Percentiles rank a stretch among this genome's conserved stretches.
Evolutionary conservation across 495 filamentous ascomycete genomes (phyloP).

Genomic region (Aspergillus homomorphus): DNA sequence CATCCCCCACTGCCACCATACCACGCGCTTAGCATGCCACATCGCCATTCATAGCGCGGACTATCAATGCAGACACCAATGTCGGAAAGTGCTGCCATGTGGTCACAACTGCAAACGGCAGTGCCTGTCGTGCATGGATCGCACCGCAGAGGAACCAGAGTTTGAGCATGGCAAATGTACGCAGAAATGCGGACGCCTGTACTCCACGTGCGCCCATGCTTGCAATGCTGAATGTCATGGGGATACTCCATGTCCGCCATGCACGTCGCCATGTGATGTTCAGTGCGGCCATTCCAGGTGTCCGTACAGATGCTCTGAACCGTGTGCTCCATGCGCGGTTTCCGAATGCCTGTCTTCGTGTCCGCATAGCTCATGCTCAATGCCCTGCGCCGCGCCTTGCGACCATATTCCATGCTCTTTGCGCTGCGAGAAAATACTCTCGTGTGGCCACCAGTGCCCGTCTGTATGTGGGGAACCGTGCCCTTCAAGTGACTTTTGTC

Average conservation of each 20-base stretch:
- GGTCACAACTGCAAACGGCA: constrained; percentile 56
- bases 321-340: constrained; percentile 64
- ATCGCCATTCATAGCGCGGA: constrained; percentile 31
- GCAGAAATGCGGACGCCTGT: constrained; percentile 51
- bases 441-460: constrained; percentile 68
- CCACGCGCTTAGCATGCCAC: constrained; percentile 47
- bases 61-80: constrained; percentile 48
- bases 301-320: constrained; percentile 54
- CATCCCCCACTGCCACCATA: constrained; percentile 56
- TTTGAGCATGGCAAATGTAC: constrained; percentile 50
- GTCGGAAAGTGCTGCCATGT: constrained; percentile 49
- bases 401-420: constrained; percentile 64
- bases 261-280: constrained; percentile 55
- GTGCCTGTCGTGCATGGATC: constrained; percentile 50
- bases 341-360: constrained; percentile 55
- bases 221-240: constrained; percentile 57
- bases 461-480: constrained; percentile 66
- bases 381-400: constrained; percentile 63
- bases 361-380: constrained; percentile 53
- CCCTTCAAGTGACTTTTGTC: constrained; percentile 54
- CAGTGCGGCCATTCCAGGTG: constrained; percentile 62
- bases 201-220: constrained; percentile 56
- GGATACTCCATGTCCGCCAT: constrained; percentile 50
- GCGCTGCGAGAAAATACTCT: constrained; percentile 54
- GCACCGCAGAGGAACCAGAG: constrained; percentile 22